Base-by-base conservation (phyloP, 305 asterid species). In the Fraxinus sp. region DNA sequence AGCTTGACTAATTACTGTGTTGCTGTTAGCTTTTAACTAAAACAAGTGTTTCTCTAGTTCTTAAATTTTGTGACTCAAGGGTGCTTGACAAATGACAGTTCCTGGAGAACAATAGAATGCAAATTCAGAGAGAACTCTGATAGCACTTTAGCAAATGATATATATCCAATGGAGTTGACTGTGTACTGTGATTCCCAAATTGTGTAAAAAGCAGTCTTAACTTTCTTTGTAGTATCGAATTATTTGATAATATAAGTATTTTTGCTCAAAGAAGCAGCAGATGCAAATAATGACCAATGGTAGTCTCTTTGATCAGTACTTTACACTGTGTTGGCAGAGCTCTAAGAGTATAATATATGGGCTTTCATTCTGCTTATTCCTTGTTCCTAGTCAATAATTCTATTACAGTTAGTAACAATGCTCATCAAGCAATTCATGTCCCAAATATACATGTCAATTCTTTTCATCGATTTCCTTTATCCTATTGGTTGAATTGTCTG, bases 401-500 rank as follows among this genome's bases (percentile, higher is more conserved):
- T 71, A 30, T 16, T 4, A 6, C 76, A 30, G 16, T 71, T 71
- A 32, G 76, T 32, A 30, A 32, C 76, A 39, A 71, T 14, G 39
- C 76, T 11, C 41, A 70, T 26, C 5, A 30, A 70, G 41, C 20
- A 30, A 70, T 70, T 28, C 22, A 13, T 71, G 24, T 71, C 41
- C 43, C 37, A 71, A 37, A 30, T 14, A 30, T 1, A 28, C 37
- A 11, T 30, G 20, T 32, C 13, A 14, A 2, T 71, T 30, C 33
- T 70, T 70, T 28, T 30, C 26, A 30, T 32, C 43, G 43, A 32
- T 71, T 32, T 71, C 43, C 41, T 30, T 70, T 70, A 11, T 20
- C 41, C 75, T 70, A 36, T 70, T 71, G 39, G 76, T 71, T 71
- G 76, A 30, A 71, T 71, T 71, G 76, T 71, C 36, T 71, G 73